Evolutionary conservation across 2,329 filamentous ascomycete species (phyloP), one percentile per base, ranked within the genome.

Genomic region (Fusarium sp.): DNA sequence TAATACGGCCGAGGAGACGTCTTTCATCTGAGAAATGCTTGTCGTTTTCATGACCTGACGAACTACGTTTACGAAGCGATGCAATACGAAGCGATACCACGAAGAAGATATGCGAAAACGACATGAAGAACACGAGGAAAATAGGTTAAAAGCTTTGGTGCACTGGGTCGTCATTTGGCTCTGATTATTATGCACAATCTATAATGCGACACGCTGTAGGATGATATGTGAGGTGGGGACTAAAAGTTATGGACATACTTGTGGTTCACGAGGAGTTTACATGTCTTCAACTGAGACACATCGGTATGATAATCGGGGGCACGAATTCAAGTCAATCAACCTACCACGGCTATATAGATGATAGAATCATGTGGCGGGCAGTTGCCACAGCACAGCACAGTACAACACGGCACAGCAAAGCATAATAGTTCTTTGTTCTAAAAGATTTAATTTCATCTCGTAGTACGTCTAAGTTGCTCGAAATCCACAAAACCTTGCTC

Each of bases 391-490:
- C n/a, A 38, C 28, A 36, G 23, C 31, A 23, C 30, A 28, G 42
- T 4, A 20, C 20, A 20, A 20, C 56, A 47, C 33, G n/a, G 38
- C 26, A 38, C 16, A 45, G 33, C 54, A 38, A 23, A 28, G 47
- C 47, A 38, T 50, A 50, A 12, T 26, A 55, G 26, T 47, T n/a
- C 7, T 42, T 57, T 68, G 62, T 67, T 72, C 63, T 64, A 72
- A 70, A 72, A 74, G 66, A 59, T 71, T 73, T 69, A 55, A 72
- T 66, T 70, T 74, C 66, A 74, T 72, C 71, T 73, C 56, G 45
- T 51, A 60, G 63, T 54, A 71, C 56, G 61, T 75, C 68, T 74
- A 74, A 69, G 65, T 65, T 69, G 60, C 69, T 68, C 56, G 69
- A 70, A 71, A 57, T 53, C 62, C 51, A 57, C 63, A 62, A 65